Evolutionary conservation across 208 protist species (phyloP).

Genomic region (Naegleria fowleri): DNA sequence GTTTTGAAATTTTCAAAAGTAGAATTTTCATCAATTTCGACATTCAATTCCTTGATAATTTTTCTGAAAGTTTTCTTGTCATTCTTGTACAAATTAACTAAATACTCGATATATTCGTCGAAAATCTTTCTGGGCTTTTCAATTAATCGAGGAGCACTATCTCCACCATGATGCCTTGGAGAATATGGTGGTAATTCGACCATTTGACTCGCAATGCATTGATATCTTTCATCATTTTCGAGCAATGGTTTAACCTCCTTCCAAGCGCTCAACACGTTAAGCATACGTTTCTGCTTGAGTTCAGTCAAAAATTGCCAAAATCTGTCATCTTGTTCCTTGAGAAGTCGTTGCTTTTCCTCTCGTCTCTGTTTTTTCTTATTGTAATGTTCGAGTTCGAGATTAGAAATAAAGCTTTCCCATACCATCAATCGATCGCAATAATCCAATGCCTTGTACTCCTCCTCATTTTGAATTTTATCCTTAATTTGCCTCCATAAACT

Average conservation of each 20-base stretch:
- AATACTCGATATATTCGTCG: neutral
- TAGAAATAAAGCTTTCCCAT: neutral
- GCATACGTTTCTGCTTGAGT: neutral
- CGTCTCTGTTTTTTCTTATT: neutral
- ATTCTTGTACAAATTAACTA: neutral
- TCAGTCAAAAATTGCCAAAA: neutral
- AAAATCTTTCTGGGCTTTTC: neutral
- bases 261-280: neutral
- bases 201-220: neutral
- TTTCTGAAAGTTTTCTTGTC: neutral
- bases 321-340: neutral
- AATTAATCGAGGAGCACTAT: neutral
- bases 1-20: neutral
- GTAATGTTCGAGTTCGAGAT: neutral
- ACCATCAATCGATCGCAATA: neutral
- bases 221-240: neutral
- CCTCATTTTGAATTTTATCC: neutral
- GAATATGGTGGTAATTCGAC: neutral
- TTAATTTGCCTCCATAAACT: neutral
- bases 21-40: neutral
- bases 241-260: neutral
- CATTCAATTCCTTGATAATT: neutral
- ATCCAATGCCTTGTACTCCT: neutral
- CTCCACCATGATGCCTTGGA: neutral
- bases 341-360: neutral